phyloP scores from a whole-genome alignment of 495 filamentous ascomycete species.

The Penicillium diatomitis region DNA sequence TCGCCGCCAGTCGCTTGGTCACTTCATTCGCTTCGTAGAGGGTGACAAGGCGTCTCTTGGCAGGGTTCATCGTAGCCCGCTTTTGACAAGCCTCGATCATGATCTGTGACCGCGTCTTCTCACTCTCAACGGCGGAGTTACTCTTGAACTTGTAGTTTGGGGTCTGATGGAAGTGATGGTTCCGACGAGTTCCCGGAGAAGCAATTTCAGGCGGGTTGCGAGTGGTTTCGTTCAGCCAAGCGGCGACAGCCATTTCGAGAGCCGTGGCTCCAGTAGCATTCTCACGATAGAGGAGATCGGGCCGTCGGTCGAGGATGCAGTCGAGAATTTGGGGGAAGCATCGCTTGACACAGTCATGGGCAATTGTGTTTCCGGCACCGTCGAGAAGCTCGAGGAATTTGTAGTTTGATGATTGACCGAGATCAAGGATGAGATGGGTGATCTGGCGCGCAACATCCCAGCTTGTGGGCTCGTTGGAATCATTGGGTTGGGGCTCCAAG shows the following conservation, averaged over 20 bases:
- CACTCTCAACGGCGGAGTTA: not conserved
- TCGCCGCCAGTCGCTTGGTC: conserved; percentile 48
- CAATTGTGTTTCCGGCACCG: conserved; percentile 55
- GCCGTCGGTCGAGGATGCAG: conserved; percentile 44
- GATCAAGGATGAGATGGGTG: conserved; percentile 34
- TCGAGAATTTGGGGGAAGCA: conserved; percentile 27
- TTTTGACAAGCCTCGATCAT: conserved; percentile 19
- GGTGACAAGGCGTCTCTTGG: conserved; percentile 54
- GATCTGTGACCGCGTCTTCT: conserved; percentile 1
- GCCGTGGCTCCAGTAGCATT: conserved; percentile 64
- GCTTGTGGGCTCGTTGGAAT: not conserved
- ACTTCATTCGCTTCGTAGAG: conserved; percentile 67
- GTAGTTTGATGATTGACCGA: conserved; percentile 35
- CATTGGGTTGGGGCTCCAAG: not conserved
- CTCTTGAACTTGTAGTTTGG: too few relatives aligned
- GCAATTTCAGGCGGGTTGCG: conserved; percentile 8
- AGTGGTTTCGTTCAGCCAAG: conserved; percentile 31
- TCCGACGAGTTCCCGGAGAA: not conserved
- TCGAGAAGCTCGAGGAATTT: conserved; percentile 53
- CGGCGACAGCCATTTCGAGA: conserved; percentile 51
- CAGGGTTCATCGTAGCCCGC: not conserved
- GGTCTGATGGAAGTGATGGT: too few relatives aligned
- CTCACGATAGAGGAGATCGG: conserved; percentile 53
- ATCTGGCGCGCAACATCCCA: not conserved
- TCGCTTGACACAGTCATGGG: conserved; percentile 47